Conservation (phyloP, 139 green algal genomes). For the Penium margaritaceum region DNA sequence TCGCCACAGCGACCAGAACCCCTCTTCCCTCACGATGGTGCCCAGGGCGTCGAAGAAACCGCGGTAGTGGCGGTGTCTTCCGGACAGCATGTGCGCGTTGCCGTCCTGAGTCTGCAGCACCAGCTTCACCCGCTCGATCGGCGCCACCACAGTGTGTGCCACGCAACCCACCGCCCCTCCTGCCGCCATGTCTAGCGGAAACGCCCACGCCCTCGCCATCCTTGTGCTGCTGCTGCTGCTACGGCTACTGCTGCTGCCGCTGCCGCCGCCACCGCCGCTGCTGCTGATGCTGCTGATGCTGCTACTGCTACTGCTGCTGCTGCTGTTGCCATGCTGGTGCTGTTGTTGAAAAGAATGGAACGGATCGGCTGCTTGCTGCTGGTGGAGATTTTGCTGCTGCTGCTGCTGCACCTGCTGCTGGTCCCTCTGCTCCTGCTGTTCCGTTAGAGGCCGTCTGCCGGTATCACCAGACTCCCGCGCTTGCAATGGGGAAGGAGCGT, state of each 20-base stretch:
- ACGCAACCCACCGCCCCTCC: constrained; percentile 74
- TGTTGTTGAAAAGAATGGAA: too few relatives aligned
- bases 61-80: constrained; percentile 43
- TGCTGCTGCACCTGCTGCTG: too few relatives aligned
- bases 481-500: too few relatives aligned
- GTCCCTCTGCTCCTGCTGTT: too few relatives aligned
- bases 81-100: constrained; percentile 24
- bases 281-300: constrained; percentile 3
- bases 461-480: too few relatives aligned
- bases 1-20: constrained; percentile 86
- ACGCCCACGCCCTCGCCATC: constrained; percentile 48
- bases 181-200: constrained; percentile 65
- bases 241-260: not conserved
- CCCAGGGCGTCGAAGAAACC: constrained; percentile 84
- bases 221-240: constrained; percentile 19
- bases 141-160: constrained; percentile 86
- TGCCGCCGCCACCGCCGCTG: not conserved
- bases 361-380: too few relatives aligned
- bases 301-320: constrained; percentile 17
- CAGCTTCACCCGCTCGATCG: constrained; percentile 97
- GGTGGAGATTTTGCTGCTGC: too few relatives aligned
- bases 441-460: too few relatives aligned
- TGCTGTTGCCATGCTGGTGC: too few relatives aligned
- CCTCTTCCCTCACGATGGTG: constrained; percentile 74
- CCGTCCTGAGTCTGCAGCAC: constrained; percentile 75